Evolutionary conservation across 2,329 filamentous ascomycete genomes (phyloP), one percentile per base, ranked within the genome.

Genomic region (Fusarium sambucinum): DNA sequence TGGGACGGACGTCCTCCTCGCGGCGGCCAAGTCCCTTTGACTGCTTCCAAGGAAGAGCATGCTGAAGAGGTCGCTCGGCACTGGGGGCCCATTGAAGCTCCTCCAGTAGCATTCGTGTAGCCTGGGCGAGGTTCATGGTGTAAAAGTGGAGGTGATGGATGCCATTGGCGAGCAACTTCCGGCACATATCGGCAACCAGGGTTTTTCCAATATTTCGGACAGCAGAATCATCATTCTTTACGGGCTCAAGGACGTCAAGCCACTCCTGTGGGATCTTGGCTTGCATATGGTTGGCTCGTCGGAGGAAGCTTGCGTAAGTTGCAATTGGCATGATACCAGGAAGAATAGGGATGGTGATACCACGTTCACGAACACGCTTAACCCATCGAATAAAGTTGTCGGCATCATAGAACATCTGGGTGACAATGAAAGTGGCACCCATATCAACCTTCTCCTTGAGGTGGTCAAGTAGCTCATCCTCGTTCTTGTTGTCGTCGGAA

Each of bases 341-440:
- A 48, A 96, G 87, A 70, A 97, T 96, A 17, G 92, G 92, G 32
- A 96, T 84, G 27, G 83, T 90, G 76, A 99, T 95, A 47, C 96
- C 96, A 75, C 89, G 90, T 53, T 90, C 93, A 50, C 94, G 91
- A 61, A 95, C 94, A 77, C 92, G 96, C 71, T 87, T 84, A 37
- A 96, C 92, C 96, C 96, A 99, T 54, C 90, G 87, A 55, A 98
- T 81, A 80, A 99, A 99, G 77, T 96, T 95, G 75, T 99, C 95
- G 50, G 89, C 94, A 76, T 99, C 95, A 83, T 99, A 99, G 82
- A 98, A 98, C 96, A 99, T 99, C 82, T 99, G 96, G 0, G 96
- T 98, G 55, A 99, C 92, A 68, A 99, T 92, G 78, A 98, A 99
- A 9, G 92, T 91, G 66, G 91, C 94, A 52, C 96, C 96, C 61